Base-by-base conservation (phyloP, 2,329 filamentous ascomycete genomes). In the Fusarium praegraminearum region DNA sequence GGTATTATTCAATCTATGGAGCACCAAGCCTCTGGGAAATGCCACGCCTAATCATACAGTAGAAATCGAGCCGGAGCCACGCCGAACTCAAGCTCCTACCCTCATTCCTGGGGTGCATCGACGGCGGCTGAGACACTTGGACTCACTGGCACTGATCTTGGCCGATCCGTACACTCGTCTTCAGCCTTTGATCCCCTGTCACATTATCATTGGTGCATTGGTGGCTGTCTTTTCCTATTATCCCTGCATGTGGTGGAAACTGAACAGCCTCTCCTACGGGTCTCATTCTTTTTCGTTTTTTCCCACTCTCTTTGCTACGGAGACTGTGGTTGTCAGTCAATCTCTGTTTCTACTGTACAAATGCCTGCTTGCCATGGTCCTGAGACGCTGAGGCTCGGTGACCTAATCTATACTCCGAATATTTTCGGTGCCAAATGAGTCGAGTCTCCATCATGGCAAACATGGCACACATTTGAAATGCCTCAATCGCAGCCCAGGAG, bases 21-120 rank as follows among this genome's bases (percentile, higher is more conserved):
- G 60, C 65, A 63, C 52, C 47, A 58, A 65, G 53, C 38, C 43
- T 63, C 43, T 30, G 58, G 58, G 43, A 51, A 38, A 71, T 65
- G 63, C 54, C 67, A 70, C 68, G 33, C 49, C 49, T 51, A 51
- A 30, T 47, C 30, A 53, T 26, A 38, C 33, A 24, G 35, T 57
- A 57, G 46, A 26, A 57, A 24, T 57, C 55, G 22, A 52, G 55
- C 62, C 62, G 62, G 62, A 65, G 62, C 62, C 46, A 65, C 54
- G 41, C 64, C 59, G 47, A 49, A 50, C 38, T 56, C 57, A 69
- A 69, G 38, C 44, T 67, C 62, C 47, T 28, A 54, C 33, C 43
- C 58, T 50, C 65, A 69, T 69, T 69, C 62, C 57, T 65, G 55
- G 62, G 58, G 58, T 62, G 66, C 63, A 67, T 71, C 60, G 46